Percentiles rank a stretch among this genome's conserved stretches.
These are phyloP conservation scores for Xylaria venustula DNA, from an alignment of 495 filamentous ascomycete genomes.

Conservation along the genomic window DNA sequence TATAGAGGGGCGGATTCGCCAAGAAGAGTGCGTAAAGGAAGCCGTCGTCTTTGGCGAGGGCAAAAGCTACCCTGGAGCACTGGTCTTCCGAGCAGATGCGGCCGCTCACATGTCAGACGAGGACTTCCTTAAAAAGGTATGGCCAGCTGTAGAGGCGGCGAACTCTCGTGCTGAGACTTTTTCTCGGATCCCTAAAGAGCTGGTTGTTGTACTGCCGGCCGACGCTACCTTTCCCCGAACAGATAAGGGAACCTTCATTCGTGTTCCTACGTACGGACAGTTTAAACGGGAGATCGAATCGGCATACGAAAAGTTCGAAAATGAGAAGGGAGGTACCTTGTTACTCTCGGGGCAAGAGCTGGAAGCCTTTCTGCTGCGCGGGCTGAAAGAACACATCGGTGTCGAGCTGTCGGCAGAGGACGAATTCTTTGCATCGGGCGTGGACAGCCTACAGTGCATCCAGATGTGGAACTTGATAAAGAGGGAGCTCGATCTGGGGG, in stretches of 20 bases:
- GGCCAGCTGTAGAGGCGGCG: constrained; percentile 49
- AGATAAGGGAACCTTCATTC: constrained; percentile 56
- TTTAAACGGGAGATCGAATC: constrained; percentile 49
- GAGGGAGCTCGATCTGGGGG: constrained; percentile 34
- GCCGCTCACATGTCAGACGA: constrained; percentile 30
- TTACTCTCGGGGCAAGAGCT: constrained; percentile 29
- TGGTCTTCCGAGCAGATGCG: constrained; percentile 48
- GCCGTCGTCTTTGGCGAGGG: constrained; percentile 58
- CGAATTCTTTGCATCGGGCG: constrained; percentile 54
- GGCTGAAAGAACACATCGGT: constrained; percentile 24
- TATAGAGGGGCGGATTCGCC: constrained; percentile 55
- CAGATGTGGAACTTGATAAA: constrained; percentile 44
- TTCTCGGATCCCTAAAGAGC: constrained; percentile 50
- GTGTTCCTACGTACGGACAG: constrained; percentile 47
- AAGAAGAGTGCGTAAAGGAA: constrained; percentile 53
- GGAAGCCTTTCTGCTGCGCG: constrained; percentile 36
- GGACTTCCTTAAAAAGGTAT: constrained; percentile 44
- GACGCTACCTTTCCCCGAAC: constrained; percentile 43
- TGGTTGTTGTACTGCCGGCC: constrained; percentile 45
- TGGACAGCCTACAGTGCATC: constrained; percentile 58
- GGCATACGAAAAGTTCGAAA: constrained; percentile 40
- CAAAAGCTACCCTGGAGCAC: constrained; percentile 48
- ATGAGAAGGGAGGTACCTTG: constrained; percentile 29
- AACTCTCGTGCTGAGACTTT: constrained; percentile 53
- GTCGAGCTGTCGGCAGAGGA: constrained; percentile 22